A percentile compares a stretch with the other conserved stretches of the same genome.
Evolutionary conservation across 2,329 filamentous ascomycete species (phyloP).

Genomic region (Endoconidiophora laricicola): DNA sequence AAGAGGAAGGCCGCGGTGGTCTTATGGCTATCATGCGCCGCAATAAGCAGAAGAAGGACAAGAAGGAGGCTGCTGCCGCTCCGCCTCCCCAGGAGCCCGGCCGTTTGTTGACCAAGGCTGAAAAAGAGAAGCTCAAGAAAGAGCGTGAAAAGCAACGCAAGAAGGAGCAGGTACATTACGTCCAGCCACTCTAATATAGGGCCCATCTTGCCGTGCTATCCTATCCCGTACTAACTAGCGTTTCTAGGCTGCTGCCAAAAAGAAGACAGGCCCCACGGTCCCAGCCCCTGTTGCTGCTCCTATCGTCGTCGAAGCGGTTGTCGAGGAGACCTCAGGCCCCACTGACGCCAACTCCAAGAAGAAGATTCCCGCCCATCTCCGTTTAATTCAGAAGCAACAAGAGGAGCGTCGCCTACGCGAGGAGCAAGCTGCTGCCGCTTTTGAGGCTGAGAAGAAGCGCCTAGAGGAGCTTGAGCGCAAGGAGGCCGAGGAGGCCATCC

Average conservation of each 20-base stretch:
- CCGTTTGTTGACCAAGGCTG: conserved; percentile 81
- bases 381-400: conserved; percentile 64
- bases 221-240: not conserved
- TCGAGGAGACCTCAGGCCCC: conserved; percentile 36
- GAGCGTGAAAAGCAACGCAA: conserved; percentile 97
- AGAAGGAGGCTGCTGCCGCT: conserved; percentile 47
- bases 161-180: conserved; percentile 65
- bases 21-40: conserved; percentile 68
- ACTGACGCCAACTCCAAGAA: conserved; percentile 44
- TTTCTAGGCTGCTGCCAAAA: conserved; percentile 47
- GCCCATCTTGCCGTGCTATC: no score
- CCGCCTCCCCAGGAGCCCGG: conserved; percentile 49
- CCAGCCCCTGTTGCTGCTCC: conserved; percentile 17
- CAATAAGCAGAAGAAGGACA: conserved; percentile 74
- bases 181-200: not conserved
- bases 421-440: conserved; percentile 42
- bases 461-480: conserved; percentile 48
- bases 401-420: conserved; percentile 52
- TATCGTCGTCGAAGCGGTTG: conserved; percentile 18
- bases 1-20: conserved; percentile 42
- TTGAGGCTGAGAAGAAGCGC: conserved; percentile 47
- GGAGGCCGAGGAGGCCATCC: conserved; percentile 50
- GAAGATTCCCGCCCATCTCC: conserved; percentile 65
- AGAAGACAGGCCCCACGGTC: conserved; percentile 36
- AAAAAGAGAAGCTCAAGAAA: conserved; percentile 97